Evolutionary conservation across 208 protist genomes (phyloP).

Genomic region (Leishmania tropica): DNA sequence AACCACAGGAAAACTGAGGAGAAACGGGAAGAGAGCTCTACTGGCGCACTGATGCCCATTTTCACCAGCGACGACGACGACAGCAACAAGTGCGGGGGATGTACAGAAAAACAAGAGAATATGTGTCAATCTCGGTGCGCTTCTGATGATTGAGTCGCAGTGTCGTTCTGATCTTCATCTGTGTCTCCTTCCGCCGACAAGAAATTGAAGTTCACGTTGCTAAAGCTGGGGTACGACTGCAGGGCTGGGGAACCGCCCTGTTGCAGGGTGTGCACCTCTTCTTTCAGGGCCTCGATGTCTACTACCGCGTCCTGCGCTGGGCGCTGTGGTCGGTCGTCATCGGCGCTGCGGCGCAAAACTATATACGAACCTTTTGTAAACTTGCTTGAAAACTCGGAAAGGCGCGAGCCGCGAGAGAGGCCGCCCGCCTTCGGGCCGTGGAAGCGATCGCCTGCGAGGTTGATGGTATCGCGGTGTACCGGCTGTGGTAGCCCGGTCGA

Average conservation of each 20-base stretch:
- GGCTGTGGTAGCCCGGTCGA: slow-evolving; percentile 25
- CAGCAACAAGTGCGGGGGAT: background rate
- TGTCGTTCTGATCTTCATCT: slow-evolving; percentile 6
- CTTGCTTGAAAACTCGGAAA: slow-evolving; percentile 1
- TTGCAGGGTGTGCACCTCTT: slow-evolving; percentile 31
- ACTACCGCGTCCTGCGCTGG: background rate
- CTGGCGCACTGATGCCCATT: background rate
- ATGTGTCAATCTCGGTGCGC: background rate
- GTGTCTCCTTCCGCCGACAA: slow-evolving; percentile 16
- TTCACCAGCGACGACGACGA: background rate
- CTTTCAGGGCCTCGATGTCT: slow-evolving; percentile 33
- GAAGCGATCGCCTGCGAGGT: slow-evolving; percentile 39
- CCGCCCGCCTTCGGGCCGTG: slow-evolving; percentile 11
- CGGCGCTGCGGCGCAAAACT: slow-evolving; percentile 21
- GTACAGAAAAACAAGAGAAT: too few species aligned
- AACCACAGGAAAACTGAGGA: background rate
- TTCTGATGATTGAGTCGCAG: background rate
- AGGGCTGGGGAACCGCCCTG: slow-evolving; percentile 47
- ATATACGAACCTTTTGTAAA: slow-evolving; percentile 19
- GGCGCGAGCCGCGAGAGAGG: slow-evolving; percentile 1
- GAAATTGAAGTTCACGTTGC: slow-evolving; percentile 45
- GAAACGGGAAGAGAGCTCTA: background rate
- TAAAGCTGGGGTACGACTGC: slow-evolving; percentile 63
- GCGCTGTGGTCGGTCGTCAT: slow-evolving; percentile 20
- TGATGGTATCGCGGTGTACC: slow-evolving; percentile 50